Evolutionary conservation across 345 rosid species (phyloP).

Genomic region (Murraya paniculata): DNA sequence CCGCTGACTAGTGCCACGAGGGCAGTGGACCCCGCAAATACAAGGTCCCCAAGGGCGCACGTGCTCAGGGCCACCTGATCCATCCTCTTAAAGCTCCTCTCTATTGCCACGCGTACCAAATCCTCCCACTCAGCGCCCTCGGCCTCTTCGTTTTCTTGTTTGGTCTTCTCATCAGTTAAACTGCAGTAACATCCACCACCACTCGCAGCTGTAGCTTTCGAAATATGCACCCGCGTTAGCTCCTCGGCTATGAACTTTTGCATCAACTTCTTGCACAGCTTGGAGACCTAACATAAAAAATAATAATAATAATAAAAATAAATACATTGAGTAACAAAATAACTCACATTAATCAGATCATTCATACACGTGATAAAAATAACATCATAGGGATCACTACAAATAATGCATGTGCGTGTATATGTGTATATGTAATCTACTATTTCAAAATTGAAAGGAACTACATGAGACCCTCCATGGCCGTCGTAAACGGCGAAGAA

Average conservation of each 20-base stretch:
- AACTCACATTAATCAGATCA: too few relatives aligned
- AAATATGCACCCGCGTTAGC: not conserved
- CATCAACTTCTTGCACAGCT: conserved; percentile 31
- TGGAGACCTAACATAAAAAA: conserved; percentile 28
- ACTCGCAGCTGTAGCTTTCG: not conserved
- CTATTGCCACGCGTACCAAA: conserved; percentile 13
- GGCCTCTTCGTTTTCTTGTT: too few relatives aligned
- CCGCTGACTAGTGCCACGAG: conserved; percentile 38
- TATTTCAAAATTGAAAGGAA: not conserved
- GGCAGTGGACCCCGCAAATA: conserved; percentile 41
- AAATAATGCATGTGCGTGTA: too few relatives aligned
- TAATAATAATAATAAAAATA: too few relatives aligned
- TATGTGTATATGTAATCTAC: too few relatives aligned
- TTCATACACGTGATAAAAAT: too few relatives aligned
- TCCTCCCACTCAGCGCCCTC: not conserved
- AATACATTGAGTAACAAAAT: too few relatives aligned
- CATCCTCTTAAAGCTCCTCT: conserved; percentile 30
- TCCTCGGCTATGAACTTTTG: conserved; percentile 33
- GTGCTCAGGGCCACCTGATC: conserved; percentile 26
- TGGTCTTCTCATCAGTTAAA: too few relatives aligned
- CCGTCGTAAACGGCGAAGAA: conserved; percentile 23
- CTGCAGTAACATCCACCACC: too few relatives aligned
- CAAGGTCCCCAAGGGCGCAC: conserved; percentile 13
- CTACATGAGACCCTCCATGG: conserved; percentile 12
- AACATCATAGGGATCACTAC: too few relatives aligned